A percentile compares a stretch with the other conserved stretches of the same genome.
These are phyloP conservation scores for Acacia confusa DNA, from an alignment of 306 rosid genomes.

Conservation along the genomic window DNA sequence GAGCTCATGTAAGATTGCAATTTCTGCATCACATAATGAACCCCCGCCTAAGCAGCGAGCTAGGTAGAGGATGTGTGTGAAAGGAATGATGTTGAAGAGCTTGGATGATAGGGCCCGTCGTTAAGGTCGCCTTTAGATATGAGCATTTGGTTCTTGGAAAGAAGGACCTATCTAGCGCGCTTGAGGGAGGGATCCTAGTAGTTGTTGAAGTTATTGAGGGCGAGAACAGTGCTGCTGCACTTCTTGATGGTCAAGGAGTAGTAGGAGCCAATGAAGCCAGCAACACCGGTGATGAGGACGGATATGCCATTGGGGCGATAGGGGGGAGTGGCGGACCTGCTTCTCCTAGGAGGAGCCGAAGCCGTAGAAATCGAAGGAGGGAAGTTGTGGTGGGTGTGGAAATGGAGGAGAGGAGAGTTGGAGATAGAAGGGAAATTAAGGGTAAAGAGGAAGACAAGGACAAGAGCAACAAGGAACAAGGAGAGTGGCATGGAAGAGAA, in stretches of 20 bases:
- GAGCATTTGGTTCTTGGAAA: slow-evolving; percentile 55
- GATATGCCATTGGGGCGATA: slow-evolving; percentile 70
- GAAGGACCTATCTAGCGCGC: slow-evolving; percentile 57
- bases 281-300: slow-evolving; percentile 80
- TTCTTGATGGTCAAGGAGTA: slow-evolving; percentile 75
- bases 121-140: slow-evolving; percentile 74
- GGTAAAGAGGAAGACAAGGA: too few species aligned
- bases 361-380: slow-evolving; percentile 66
- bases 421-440: too few species aligned
- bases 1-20: slow-evolving; percentile 76
- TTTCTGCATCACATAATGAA: slow-evolving; percentile 90
- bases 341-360: slow-evolving; percentile 81
- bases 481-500: too few species aligned
- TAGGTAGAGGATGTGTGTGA: slow-evolving; percentile 80
- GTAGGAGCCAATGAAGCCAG: slow-evolving; percentile 78
- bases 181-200: slow-evolving; percentile 89
- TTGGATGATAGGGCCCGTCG: slow-evolving; percentile 59
- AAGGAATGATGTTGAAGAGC: slow-evolving; percentile 81
- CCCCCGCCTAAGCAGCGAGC: slow-evolving; percentile 94
- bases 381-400: slow-evolving; percentile 49
- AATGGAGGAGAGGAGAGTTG: not conserved
- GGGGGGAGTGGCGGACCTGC: slow-evolving; percentile 67
- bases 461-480: too few species aligned
- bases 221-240: slow-evolving; percentile 85
- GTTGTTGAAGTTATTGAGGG: slow-evolving; percentile 76